phyloP scores from a whole-genome alignment of 225 moss, liverwort and hornwort species.

The Pleurozium schreberi region DNA sequence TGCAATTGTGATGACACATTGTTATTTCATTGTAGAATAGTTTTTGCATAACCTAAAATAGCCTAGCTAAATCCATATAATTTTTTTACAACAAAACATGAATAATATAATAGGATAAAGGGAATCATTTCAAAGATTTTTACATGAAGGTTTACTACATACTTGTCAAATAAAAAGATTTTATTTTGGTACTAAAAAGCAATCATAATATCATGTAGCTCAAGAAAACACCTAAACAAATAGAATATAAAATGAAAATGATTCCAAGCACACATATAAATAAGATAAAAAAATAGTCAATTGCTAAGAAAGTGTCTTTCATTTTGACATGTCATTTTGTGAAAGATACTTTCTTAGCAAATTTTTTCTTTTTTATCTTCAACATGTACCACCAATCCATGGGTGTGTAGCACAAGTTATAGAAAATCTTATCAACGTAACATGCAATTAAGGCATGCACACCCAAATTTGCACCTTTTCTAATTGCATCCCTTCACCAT shows the following conservation, averaged over 20 bases:
- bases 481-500: not conserved
- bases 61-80: not conserved
- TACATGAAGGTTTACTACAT: not conserved
- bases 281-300: not conserved
- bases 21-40: not conserved
- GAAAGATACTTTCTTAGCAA: not conserved
- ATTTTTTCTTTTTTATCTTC: not conserved
- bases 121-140: not conserved
- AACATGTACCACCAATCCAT: not conserved
- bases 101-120: not conserved
- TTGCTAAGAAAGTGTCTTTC: not conserved
- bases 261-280: no score
- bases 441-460: not conserved
- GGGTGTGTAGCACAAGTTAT: not conserved
- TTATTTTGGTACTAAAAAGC: not conserved
- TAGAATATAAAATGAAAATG: not conserved
- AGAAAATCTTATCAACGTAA: not conserved
- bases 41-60: not conserved
- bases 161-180: not conserved
- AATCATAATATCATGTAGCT: not conserved
- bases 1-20: not conserved
- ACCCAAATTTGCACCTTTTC: not conserved
- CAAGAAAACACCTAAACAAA: not conserved
- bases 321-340: not conserved
- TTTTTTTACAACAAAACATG: not conserved